Conservation (phyloP, 805 yeast genomes). For the Wickerhamomyces strasburgensis region DNA sequence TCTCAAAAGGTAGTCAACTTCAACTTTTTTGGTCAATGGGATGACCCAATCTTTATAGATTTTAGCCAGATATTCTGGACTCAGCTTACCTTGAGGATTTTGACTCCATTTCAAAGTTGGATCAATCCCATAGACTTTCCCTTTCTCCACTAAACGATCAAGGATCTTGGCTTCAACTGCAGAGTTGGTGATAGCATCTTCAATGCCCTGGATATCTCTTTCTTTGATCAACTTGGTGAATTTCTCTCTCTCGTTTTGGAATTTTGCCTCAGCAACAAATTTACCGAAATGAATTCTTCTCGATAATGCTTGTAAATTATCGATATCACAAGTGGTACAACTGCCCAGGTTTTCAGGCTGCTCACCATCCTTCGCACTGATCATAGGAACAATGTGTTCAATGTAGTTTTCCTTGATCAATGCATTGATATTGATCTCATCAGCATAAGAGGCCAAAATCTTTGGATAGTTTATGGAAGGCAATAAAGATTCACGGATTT, state of each 20-base stretch:
- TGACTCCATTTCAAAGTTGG: constrained; percentile 74
- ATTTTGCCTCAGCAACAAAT: constrained; percentile 96
- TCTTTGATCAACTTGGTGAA: constrained; percentile 62
- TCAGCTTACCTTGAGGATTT: constrained; percentile 63
- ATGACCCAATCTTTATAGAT: constrained; percentile 86
- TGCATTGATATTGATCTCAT: constrained; percentile 70
- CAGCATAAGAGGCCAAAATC: constrained; percentile 67
- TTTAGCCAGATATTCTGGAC: constrained; percentile 75
- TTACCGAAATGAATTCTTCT: constrained; percentile 95
- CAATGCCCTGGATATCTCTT: constrained; percentile 67
- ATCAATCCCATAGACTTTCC: constrained; percentile 81
- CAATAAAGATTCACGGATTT: constrained; percentile 58
- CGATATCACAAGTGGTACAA: constrained; percentile 79
- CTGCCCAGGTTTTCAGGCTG: constrained; percentile 86
- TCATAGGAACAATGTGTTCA: constrained; percentile 65
- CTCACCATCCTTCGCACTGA: constrained; percentile 63
- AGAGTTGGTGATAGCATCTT: constrained; percentile 75
- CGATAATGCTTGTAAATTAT: constrained; percentile 79
- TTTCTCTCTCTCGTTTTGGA: constrained; percentile 55
- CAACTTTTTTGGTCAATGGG: constrained; percentile 93
- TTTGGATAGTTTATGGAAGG: constrained; percentile 79
- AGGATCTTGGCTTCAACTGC: constrained; percentile 84
- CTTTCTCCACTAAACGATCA: constrained; percentile 73
- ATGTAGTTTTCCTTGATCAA: constrained; percentile 68
- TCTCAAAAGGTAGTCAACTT: constrained; percentile 82